Evolutionary conservation across 768 basidiomycete species (phyloP).

Genomic region (Phaeotremella skinneri): DNA sequence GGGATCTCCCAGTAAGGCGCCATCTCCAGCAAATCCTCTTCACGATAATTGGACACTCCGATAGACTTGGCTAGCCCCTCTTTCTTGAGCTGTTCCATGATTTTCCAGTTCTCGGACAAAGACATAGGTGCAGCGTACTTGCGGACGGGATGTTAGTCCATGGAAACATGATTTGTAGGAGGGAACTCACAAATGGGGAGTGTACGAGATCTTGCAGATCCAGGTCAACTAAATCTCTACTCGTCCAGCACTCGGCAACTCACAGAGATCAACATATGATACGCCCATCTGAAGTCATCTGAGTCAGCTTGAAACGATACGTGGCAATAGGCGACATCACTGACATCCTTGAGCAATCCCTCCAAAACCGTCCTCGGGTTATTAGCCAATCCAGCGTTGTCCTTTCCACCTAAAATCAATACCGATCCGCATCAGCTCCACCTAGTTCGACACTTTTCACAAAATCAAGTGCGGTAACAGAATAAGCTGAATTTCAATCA

Average conservation of each 20-base stretch:
- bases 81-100: conserved; percentile 60
- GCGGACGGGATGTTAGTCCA: background rate
- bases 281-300: conserved; percentile 10
- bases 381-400: conserved; percentile 8
- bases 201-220: conserved; percentile 61
- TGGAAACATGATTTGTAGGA: background rate
- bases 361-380: conserved; percentile 58
- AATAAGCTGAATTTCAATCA: background rate
- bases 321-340: conserved; percentile 15
- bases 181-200: conserved; percentile 32
- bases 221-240: background rate
- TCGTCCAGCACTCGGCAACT: conserved; percentile 43
- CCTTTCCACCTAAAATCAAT: background rate
- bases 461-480: background rate
- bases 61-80: conserved; percentile 42
- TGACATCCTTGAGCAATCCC: conserved; percentile 60
- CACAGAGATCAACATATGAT: conserved; percentile 46
- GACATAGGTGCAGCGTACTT: conserved; percentile 32
- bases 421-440: background rate
- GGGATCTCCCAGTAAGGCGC: conserved; percentile 30
- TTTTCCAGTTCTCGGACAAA: conserved; percentile 61
- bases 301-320: background rate
- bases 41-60: conserved; percentile 52
- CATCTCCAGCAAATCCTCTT: conserved; percentile 48
- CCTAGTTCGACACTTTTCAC: background rate